Conservation (phyloP, 345 rosid genomes). For the Turnera subulata region DNA sequence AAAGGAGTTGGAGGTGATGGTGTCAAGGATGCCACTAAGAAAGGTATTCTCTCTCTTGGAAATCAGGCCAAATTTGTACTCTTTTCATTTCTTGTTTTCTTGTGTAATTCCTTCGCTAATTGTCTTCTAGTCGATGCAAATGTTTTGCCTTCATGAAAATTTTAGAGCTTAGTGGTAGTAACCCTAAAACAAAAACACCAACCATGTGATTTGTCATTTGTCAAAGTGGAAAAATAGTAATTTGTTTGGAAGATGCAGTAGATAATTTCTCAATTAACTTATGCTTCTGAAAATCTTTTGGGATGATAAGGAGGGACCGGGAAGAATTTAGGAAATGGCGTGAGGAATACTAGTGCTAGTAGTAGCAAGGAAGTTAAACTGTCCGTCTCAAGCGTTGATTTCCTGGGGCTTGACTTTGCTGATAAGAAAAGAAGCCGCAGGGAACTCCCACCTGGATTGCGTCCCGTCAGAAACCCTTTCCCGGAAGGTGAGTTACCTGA, state of each 20-base stretch:
- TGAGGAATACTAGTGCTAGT: slow-evolving; percentile 20
- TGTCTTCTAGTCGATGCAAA: background rate
- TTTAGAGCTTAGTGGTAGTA: background rate
- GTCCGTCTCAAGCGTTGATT: slow-evolving; percentile 64
- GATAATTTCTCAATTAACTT: slow-evolving; percentile 11
- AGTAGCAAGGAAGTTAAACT: slow-evolving; percentile 43
- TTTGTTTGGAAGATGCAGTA: background rate
- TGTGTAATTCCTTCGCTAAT: background rate
- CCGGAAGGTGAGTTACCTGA: slow-evolving; percentile 58
- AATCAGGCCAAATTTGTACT: too few relatives aligned
- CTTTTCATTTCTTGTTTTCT: background rate
- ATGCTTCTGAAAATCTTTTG: slow-evolving; percentile 26
- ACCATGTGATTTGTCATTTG: background rate
- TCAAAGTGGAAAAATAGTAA: background rate
- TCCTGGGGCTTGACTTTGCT: slow-evolving; percentile 73
- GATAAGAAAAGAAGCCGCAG: slow-evolving; percentile 70
- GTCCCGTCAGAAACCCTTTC: slow-evolving; percentile 53
- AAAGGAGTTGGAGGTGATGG: slow-evolving; percentile 22
- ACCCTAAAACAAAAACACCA: background rate
- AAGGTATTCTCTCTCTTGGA: too few relatives aligned
- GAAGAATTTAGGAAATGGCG: slow-evolving; percentile 20
- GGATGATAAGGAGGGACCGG: slow-evolving; percentile 34
- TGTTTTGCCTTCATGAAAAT: background rate
- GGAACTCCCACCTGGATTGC: slow-evolving; percentile 74
- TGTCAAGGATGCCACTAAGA: slow-evolving; percentile 10